Evolutionary conservation across 78 protist species (phyloP).

Genomic region (Anaeramoeba flamelloides): DNA sequence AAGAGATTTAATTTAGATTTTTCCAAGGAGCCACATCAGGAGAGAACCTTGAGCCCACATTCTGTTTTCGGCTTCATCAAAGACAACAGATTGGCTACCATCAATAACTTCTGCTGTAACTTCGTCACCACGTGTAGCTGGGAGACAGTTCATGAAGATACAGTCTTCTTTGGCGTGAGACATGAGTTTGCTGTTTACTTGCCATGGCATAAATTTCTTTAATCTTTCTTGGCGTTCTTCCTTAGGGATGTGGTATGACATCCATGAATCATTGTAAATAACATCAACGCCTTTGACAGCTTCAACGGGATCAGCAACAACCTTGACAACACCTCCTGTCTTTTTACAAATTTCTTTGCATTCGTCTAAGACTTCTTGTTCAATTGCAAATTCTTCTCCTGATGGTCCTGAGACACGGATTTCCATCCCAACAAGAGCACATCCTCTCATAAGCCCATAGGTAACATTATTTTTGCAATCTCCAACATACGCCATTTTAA

Average conservation of each 20-base stretch:
- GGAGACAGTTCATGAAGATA: constrained; percentile 61
- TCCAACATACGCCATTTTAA: constrained; percentile 42
- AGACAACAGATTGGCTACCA: constrained; percentile 35
- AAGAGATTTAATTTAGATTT: too few relatives aligned
- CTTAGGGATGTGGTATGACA: constrained; percentile 44
- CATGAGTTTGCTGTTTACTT: constrained; percentile 30
- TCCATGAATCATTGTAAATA: constrained; percentile 50
- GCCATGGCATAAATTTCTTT: constrained; percentile 26
- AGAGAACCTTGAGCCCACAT: constrained; percentile 44
- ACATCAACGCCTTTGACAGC: constrained; percentile 38
- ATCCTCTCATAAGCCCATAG: constrained; percentile 46
- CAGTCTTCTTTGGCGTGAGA: constrained; percentile 26
- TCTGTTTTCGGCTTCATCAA: constrained; percentile 58
- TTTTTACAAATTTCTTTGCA: neutral
- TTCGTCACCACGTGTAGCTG: constrained; percentile 46
- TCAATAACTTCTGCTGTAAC: constrained; percentile 57
- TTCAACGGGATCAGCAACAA: constrained; percentile 10
- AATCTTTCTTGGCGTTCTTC: constrained; percentile 15
- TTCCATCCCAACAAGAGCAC: constrained; percentile 35
- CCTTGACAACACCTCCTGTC: constrained; percentile 16
- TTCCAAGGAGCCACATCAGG: too few relatives aligned
- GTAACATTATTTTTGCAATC: constrained; percentile 52
- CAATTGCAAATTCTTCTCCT: constrained; percentile 4
- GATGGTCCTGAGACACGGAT: constrained; percentile 32
- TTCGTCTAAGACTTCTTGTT: constrained; percentile 33